Conservation (phyloP, 2,329 filamentous ascomycete species). For the Dendrostoma leiphaemia region DNA sequence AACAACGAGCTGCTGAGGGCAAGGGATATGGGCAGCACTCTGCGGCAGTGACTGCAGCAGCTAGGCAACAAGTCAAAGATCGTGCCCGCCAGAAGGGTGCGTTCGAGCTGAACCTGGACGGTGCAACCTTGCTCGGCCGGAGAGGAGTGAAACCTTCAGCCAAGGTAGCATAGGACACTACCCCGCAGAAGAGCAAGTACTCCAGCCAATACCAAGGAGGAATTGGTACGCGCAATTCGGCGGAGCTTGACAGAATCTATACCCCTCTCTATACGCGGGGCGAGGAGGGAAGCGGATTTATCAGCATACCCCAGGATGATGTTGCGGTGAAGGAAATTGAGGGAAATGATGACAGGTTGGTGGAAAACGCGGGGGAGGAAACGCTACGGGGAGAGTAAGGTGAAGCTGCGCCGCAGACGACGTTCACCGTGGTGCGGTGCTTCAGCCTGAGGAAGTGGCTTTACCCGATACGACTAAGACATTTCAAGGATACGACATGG, state of each 20-base stretch:
- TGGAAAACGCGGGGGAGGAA: too few relatives aligned
- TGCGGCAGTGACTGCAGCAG: slow-evolving; percentile 77
- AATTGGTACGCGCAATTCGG: neutral
- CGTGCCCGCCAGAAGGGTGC: slow-evolving; percentile 70
- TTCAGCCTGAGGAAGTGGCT: neutral
- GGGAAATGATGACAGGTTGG: too few relatives aligned
- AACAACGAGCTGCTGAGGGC: slow-evolving; percentile 35
- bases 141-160: slow-evolving; percentile 50
- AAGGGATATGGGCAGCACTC: slow-evolving; percentile 89
- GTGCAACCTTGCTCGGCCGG: slow-evolving; percentile 83
- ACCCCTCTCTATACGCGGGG: neutral
- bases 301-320: too few relatives aligned
- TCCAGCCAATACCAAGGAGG: neutral
- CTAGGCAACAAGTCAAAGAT: slow-evolving; percentile 72
- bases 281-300: neutral
- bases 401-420: too few relatives aligned
- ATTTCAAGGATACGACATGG: neutral
- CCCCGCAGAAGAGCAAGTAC: neutral
- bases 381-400: too few relatives aligned
- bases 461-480: neutral
- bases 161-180: slow-evolving; percentile 33
- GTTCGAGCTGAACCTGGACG: slow-evolving; percentile 90
- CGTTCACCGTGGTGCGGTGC: too few relatives aligned
- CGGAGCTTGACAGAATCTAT: neutral
- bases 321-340: too few relatives aligned